These are phyloP conservation scores for Mallotus japonicus DNA, from an alignment of 441 rosid genomes.

Conservation along the genomic window DNA sequence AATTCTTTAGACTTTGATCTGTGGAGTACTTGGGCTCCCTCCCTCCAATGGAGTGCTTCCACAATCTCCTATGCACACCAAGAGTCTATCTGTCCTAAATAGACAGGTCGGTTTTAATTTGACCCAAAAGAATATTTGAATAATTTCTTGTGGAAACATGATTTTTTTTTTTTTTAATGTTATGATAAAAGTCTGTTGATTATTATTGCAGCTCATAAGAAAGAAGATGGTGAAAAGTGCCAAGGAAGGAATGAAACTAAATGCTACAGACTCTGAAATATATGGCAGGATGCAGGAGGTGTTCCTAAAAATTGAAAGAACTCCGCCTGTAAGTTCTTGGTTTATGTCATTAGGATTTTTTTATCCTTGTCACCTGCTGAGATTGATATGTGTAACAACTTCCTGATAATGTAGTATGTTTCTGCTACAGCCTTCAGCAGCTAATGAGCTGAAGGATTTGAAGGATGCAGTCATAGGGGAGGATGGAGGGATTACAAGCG, in stretches of 20 bases:
- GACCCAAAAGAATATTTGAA: background rate
- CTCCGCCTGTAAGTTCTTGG: conserved; percentile 26
- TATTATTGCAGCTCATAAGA: conserved; percentile 48
- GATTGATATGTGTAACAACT: background rate
- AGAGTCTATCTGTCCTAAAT: conserved; percentile 76
- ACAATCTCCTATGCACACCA: conserved; percentile 86
- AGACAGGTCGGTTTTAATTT: conserved; percentile 39
- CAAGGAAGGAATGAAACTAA: conserved; percentile 54
- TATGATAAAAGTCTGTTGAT: conserved; percentile 2
- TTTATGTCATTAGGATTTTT: background rate
- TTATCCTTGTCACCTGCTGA: conserved; percentile 26
- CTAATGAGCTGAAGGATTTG: conserved; percentile 54
- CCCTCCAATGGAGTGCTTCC: conserved; percentile 92
- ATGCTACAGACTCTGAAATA: conserved; percentile 52
- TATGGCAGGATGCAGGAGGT: conserved; percentile 52
- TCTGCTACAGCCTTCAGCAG: conserved; percentile 34
- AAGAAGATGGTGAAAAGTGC: conserved; percentile 70
- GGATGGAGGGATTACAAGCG: conserved; percentile 36
- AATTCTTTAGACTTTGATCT: conserved; percentile 54
- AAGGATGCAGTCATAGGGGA: conserved; percentile 64
- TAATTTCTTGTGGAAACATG: background rate
- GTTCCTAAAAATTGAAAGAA: conserved; percentile 33
- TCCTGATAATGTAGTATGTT: background rate
- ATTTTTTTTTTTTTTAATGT: background rate
- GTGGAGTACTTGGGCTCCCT: conserved; percentile 84